phyloP scores from a whole-genome alignment of 2,329 filamentous ascomycete species.

The Whalleya microplaca region DNA sequence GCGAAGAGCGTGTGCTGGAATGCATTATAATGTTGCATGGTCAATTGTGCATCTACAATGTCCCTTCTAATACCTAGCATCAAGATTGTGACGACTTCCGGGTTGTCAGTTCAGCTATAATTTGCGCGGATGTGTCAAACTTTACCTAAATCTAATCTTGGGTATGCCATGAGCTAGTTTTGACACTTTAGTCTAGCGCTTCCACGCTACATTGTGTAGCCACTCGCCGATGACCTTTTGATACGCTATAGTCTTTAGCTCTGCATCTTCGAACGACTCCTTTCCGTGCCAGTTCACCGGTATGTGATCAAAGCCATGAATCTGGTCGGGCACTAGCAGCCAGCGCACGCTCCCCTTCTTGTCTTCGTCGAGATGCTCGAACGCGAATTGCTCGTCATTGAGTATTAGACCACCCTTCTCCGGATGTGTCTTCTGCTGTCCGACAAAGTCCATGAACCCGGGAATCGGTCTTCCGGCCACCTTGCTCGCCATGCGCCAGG shows the following conservation, averaged over 20 bases:
- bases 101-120: too few relatives aligned
- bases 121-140: too few relatives aligned
- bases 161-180: neutral
- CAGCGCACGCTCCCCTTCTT: constrained; percentile 40
- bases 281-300: constrained; percentile 34
- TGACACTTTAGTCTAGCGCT: constrained; percentile 5
- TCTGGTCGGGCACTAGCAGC: constrained; percentile 47
- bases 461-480: constrained; percentile 39
- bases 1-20: too few relatives aligned
- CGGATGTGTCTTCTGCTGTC: constrained; percentile 26
- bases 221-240: constrained; percentile 37
- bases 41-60: too few relatives aligned
- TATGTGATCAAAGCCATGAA: constrained; percentile 46
- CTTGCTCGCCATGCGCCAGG: constrained; percentile 42
- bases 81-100: too few relatives aligned
- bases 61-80: too few relatives aligned
- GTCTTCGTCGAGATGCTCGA: constrained; percentile 34
- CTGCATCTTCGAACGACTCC: constrained; percentile 36
- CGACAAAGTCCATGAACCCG: constrained; percentile 32
- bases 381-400: constrained; percentile 42
- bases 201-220: constrained; percentile 38
- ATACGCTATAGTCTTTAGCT: constrained; percentile 36
- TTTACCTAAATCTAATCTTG: too few relatives aligned
- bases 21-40: too few relatives aligned
- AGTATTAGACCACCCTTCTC: constrained; percentile 27